Base-by-base conservation (phyloP, 208 protist genomes). In the Trypanosoma caninum region DNA sequence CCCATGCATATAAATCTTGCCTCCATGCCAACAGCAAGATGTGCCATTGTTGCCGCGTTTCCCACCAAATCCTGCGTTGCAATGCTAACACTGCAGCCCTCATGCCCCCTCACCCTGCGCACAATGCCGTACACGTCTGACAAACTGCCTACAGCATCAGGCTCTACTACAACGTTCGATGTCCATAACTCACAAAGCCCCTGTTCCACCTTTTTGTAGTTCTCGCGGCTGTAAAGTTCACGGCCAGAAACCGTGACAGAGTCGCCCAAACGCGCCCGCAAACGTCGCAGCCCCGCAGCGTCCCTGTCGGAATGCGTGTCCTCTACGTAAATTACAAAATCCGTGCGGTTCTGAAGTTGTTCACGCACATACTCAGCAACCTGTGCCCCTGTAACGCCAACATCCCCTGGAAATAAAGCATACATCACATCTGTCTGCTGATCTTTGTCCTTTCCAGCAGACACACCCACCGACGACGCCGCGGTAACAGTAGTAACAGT, bases 311-410 rank as follows among this genome's bases (percentile, higher is more conserved):
- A 60, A 58, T 94, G 87, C 6, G 80, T 88, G 67, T 94, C 82
- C 62, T 89, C 77, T 2, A 94, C 30, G 35, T 80, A 80, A 25
- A 72, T 65, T 33, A 94, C 51, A 33, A 76, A 59, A 37, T 74
- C 71, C 0, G 74, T 51, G 23, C 51, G 44, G 13, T 51, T 59
- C 40, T 65, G 61, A 18, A 89, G 38, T 58, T 91, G 87, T 57
- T 91, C 77, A 27, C 71, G 68, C 16, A 91, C 28, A 68, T 91
- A 89, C 56, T 82, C 77, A 16, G 78, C 69, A 22, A 94, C 38
- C 67, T 94, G 87, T 45, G 75, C 66, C 9, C 84, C 82, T 10
- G 80, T 83, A 2, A 91, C 76, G 7, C 88, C 69, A 11, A 74
- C 42, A 37, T 91, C 87, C 0, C 78, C 82, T 18, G 52, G 40